Conservation (phyloP, 345 rosid species). For the Anacardium occidentale region DNA sequence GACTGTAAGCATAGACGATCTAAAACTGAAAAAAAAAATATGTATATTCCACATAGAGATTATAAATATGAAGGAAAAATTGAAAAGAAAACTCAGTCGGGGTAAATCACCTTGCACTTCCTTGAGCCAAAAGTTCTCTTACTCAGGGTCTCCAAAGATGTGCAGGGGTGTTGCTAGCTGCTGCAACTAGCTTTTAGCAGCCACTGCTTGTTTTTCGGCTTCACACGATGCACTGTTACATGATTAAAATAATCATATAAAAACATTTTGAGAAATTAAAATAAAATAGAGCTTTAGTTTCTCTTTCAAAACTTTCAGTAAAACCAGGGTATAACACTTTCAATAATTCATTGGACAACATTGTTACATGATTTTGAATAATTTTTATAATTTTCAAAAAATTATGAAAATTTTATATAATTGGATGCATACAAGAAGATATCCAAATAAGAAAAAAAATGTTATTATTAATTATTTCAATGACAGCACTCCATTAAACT, state of each 20-base stretch:
- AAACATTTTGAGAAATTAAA: neutral
- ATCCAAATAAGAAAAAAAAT: too few relatives aligned
- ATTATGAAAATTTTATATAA: too few relatives aligned
- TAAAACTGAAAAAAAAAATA: neutral
- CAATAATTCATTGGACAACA: too few relatives aligned
- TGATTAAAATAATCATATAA: conserved; percentile 12
- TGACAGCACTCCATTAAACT: too few relatives aligned
- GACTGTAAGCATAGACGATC: neutral
- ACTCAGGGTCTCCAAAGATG: conserved; percentile 73
- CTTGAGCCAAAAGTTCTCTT: conserved; percentile 83
- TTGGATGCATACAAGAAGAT: too few relatives aligned
- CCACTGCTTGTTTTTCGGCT: conserved; percentile 72
- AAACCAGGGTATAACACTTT: too few relatives aligned
- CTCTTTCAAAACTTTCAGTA: too few relatives aligned
- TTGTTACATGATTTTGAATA: too few relatives aligned
- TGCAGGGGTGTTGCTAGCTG: conserved; percentile 96
- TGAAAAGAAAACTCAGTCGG: neutral
- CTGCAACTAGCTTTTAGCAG: conserved; percentile 94
- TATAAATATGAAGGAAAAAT: neutral
- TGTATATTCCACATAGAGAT: neutral
- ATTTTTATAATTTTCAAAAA: too few relatives aligned
- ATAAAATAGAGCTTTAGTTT: too few relatives aligned
- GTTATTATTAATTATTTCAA: too few relatives aligned
- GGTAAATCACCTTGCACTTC: conserved; percentile 76
- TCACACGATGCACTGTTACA: conserved; percentile 86